phyloP scores from a whole-genome alignment of 305 asterid species.

The Fraxinus greggii region DNA sequence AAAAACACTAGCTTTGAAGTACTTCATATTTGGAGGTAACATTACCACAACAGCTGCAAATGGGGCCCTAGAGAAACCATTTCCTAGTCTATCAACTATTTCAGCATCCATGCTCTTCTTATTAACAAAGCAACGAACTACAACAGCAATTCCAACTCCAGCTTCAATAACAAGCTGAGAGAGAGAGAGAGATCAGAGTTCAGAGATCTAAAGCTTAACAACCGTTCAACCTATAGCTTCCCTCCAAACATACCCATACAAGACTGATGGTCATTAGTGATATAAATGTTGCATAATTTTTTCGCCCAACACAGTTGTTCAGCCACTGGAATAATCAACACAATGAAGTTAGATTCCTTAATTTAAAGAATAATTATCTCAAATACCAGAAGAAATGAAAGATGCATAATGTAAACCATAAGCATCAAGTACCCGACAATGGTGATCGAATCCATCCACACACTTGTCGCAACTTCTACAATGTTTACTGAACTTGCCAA shows the following conservation, averaged over 20 bases:
- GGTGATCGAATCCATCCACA: slow-evolving; percentile 99
- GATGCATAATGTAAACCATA: background rate
- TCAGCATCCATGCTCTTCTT: slow-evolving; percentile 72
- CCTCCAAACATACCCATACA: slow-evolving; percentile 75
- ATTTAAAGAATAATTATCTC: background rate
- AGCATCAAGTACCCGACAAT: slow-evolving; percentile 77
- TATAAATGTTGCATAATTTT: slow-evolving; percentile 79
- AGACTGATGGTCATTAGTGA: slow-evolving; percentile 83
- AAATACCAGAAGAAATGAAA: background rate
- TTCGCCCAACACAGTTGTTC: slow-evolving; percentile 93
- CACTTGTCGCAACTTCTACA: slow-evolving; percentile 99
- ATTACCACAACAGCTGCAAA: slow-evolving; percentile 97
- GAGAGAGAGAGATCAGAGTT: slow-evolving; percentile 20
- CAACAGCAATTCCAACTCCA: slow-evolving; percentile 86
- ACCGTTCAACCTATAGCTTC: slow-evolving; percentile 7
- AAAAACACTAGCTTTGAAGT: slow-evolving; percentile 7
- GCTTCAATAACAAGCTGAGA: slow-evolving; percentile 77
- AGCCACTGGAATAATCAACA: slow-evolving; percentile 72
- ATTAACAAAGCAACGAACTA: slow-evolving; percentile 80
- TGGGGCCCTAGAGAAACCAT: slow-evolving; percentile 96
- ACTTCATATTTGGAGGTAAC: slow-evolving; percentile 18
- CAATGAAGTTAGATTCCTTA: slow-evolving; percentile 34
- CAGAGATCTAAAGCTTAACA: slow-evolving; percentile 2
- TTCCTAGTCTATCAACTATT: slow-evolving; percentile 88
- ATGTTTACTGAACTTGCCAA: slow-evolving; percentile 94